phyloP scores from a whole-genome alignment of 108 stramenopile species.

The Parmales sp. region DNA sequence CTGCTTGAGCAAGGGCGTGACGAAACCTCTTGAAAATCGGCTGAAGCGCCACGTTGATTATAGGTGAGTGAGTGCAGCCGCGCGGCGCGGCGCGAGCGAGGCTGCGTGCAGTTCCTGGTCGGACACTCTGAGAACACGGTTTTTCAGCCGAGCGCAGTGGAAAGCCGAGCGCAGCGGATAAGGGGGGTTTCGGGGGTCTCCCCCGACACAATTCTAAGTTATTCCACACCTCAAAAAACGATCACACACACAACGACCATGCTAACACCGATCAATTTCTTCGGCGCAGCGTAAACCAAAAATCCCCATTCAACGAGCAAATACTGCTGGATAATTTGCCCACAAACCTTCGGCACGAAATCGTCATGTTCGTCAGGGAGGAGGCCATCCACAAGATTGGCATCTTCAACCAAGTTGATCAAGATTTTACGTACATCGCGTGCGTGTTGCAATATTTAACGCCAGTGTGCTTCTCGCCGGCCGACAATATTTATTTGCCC shows the following conservation, averaged over 20 bases:
- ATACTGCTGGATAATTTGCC: constrained; percentile 22
- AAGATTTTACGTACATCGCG: background rate
- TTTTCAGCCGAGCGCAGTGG: too few species aligned
- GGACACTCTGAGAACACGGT: too few species aligned
- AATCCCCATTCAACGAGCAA: constrained; percentile 31
- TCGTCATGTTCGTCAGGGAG: constrained; percentile 22
- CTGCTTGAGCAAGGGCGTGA: constrained; percentile 27
- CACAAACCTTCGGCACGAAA: constrained; percentile 23
- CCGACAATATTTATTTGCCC: background rate
- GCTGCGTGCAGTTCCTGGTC: too few species aligned
- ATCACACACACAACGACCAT: too few species aligned
- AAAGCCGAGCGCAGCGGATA: too few species aligned
- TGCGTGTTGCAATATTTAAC: constrained; percentile 9
- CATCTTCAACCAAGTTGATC: constrained; percentile 21
- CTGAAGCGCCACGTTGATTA: constrained; percentile 29
- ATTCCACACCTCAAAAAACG: too few species aligned
- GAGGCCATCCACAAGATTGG: constrained; percentile 23
- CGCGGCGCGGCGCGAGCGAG: too few species aligned
- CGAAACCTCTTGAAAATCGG: constrained; percentile 13
- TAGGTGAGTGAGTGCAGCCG: too few species aligned
- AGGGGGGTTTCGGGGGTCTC: too few species aligned
- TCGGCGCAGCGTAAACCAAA: constrained; percentile 18
- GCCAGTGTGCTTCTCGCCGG: background rate
- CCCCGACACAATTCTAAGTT: too few species aligned
- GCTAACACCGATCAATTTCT: too few species aligned